phyloP scores from a whole-genome alignment of 495 filamentous ascomycete species.

The Podospora pseudopauciseta region DNA sequence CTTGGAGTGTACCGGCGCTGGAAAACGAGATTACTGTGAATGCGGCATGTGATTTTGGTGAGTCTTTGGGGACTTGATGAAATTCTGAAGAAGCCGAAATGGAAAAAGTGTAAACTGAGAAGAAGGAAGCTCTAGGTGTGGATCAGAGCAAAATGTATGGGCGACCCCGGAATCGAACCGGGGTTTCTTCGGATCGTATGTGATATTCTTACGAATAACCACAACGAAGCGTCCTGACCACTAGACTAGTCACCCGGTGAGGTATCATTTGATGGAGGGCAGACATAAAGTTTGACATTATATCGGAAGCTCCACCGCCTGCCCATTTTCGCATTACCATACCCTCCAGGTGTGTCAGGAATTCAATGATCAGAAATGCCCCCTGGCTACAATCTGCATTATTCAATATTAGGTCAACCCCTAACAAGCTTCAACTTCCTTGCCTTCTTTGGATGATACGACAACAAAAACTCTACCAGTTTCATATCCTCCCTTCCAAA shows the following conservation, averaged over 20 bases:
- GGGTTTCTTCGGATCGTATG: conserved; percentile 23
- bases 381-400: neutral
- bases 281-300: neutral
- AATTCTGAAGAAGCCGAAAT: neutral
- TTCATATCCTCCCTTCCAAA: conserved; percentile 1
- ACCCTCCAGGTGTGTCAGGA: no score
- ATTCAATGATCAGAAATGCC: no score
- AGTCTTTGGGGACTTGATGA: neutral
- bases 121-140: neutral
- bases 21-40: neutral
- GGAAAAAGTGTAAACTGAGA: neutral
- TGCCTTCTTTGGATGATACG: neutral
- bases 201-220: neutral
- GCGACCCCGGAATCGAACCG: conserved; percentile 27
- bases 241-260: conserved; percentile 6
- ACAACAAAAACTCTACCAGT: neutral
- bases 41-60: neutral
- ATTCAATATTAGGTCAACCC: neutral
- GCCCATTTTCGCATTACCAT: no score
- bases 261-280: neutral
- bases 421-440: conserved; percentile 2
- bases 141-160: conserved; percentile 3
- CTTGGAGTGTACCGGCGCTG: neutral
- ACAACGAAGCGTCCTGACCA: conserved; percentile 7
- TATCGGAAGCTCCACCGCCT: neutral